phyloP scores from a whole-genome alignment of 2,329 filamentous ascomycete species.

The Alternaria arborescens region DNA sequence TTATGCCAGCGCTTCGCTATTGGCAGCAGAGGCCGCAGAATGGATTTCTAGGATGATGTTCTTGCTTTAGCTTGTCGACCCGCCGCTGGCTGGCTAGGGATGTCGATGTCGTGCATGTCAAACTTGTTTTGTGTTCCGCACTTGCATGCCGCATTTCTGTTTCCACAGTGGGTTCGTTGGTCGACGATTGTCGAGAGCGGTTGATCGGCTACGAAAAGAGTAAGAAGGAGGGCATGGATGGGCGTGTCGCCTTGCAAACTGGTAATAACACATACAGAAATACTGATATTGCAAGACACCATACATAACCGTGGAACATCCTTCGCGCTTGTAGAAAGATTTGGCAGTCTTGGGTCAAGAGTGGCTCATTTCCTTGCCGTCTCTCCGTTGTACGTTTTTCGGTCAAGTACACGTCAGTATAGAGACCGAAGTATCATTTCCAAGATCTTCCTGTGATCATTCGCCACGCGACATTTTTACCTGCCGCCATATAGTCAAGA shows the following conservation, averaged over 20 bases:
- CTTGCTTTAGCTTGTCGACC: not conserved
- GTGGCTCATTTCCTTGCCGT: not conserved
- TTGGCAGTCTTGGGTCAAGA: not conserved
- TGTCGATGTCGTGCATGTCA: not conserved
- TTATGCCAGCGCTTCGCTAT: constrained; percentile 4
- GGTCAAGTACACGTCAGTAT: not conserved
- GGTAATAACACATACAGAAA: not conserved
- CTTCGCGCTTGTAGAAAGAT: not conserved
- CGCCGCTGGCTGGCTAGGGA: not conserved
- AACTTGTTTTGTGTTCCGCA: not conserved
- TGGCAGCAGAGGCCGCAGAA: not conserved
- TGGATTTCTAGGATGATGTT: not conserved
- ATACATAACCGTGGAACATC: not conserved
- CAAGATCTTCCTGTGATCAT: not conserved
- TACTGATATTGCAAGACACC: not conserved
- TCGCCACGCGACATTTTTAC: not conserved
- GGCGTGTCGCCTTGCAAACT: not conserved
- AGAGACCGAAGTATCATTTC: not conserved
- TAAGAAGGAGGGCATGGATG: not conserved
- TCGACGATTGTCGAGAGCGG: not conserved
- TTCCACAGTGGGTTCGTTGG: not conserved
- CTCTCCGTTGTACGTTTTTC: not conserved
- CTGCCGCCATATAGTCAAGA: constrained; percentile 3
- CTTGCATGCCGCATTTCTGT: not conserved
- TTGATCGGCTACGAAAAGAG: not conserved